Percentiles rank a stretch among this genome's conserved stretches.
Conservation (phyloP, 495 filamentous ascomycete species). For the Tirmania nivea region DNA sequence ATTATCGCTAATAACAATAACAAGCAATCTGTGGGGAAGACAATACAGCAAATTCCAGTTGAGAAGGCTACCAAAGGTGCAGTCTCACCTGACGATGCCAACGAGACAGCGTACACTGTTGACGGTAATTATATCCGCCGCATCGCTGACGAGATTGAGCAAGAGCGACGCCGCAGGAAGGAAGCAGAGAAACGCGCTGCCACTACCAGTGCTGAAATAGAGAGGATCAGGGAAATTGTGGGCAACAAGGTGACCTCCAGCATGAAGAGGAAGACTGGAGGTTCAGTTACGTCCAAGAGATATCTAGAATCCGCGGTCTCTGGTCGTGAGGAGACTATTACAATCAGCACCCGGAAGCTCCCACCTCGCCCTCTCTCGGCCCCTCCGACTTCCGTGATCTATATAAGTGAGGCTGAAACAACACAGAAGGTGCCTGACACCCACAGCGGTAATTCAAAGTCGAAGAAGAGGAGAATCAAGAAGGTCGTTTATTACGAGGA, state of each 20-base stretch:
- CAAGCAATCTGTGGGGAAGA: too few relatives aligned
- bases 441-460: not conserved
- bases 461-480: conserved; percentile 12
- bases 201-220: not conserved
- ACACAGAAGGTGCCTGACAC: not conserved
- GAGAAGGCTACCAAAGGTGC: not conserved
- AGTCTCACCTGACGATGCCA: not conserved
- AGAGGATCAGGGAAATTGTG: not conserved
- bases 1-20: too few relatives aligned
- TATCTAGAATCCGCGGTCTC: not conserved
- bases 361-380: not conserved
- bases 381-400: not conserved
- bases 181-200: conserved; percentile 1
- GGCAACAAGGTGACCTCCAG: not conserved
- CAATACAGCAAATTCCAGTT: not conserved
- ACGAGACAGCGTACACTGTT: not conserved
- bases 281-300: not conserved
- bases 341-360: not conserved
- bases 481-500: conserved; percentile 17
- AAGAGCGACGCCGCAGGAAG: conserved; percentile 16
- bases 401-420: not conserved
- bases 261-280: not conserved
- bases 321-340: not conserved
- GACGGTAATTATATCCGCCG: conserved; percentile 15
- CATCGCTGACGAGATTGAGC: conserved; percentile 17